Evolutionary conservation across 2,329 filamentous ascomycete species (phyloP), one percentile per base, ranked within the genome.

Genomic region (Neofusicoccum sp.): DNA sequence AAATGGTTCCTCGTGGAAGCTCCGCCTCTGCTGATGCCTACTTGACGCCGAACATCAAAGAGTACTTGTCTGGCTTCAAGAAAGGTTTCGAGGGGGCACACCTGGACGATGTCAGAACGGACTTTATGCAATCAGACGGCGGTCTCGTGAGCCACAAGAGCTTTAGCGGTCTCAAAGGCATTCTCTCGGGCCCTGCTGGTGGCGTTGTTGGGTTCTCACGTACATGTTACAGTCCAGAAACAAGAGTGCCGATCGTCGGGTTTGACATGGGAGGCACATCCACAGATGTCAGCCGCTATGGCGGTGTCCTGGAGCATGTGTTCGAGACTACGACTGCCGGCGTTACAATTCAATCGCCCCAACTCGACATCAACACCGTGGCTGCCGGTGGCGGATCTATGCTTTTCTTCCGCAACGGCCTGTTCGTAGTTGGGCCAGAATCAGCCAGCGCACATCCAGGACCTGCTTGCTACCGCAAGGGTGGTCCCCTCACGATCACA

Each of bases 211-310:
- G 93, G 2, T 97, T 97, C 74, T 93, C 93, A n/a, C 87, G 93
- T 22, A 97, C 93, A 0, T 95, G 90, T 1, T 97, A 94, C 74
- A 93, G 97, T 67, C 84, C 89, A 0, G 82, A 89, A 56, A 95
- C 92, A 3, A 90, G 88, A 71, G 92, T 86, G 1, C 92, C 93
- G 0, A 90, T 97, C 3, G 97, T 97, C 70, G 93, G 93, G 0
- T 97, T 97, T 71, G 93, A 97, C 69, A 97, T 97, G 93, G 92
- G 92, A 39, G 93, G 93, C 11, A 97, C 93, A 0, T 93, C 89
- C 63, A 97, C 93, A 0, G 93, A 97, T 74, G 92, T 97, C 8
- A 96, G 91, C 39, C 84, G 93, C 56, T 97, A 94, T 70, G 91
- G 61, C 61, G 93, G 93, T 14, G 84, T 91, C 62, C 94, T 96